phyloP scores from a whole-genome alignment of 1,284 basidiomycete genomes.

The Amylostereum areolatum region DNA sequence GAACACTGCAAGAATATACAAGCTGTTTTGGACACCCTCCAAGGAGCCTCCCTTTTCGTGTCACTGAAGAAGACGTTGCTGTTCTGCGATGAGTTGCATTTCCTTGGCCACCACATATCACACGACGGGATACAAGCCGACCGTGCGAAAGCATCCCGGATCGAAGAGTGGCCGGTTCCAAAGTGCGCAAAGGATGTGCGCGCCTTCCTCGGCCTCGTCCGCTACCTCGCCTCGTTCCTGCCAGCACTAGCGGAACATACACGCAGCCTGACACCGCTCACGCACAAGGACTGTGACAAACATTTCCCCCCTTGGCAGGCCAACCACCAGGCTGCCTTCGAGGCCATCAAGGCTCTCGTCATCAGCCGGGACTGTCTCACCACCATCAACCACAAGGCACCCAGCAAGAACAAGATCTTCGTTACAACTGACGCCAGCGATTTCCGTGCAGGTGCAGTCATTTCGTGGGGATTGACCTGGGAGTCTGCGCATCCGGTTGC shows the following conservation, averaged over 20 bases:
- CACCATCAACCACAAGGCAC: background rate
- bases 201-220: slow-evolving; percentile 28
- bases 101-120: slow-evolving; percentile 24
- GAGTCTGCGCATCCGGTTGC: slow-evolving; percentile 13
- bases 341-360: background rate
- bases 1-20: slow-evolving; percentile 24
- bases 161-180: slow-evolving; percentile 28
- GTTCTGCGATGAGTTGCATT: slow-evolving; percentile 17
- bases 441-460: slow-evolving; percentile 14
- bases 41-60: slow-evolving; percentile 17
- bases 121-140: slow-evolving; percentile 24
- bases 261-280: background rate
- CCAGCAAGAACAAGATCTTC: slow-evolving; percentile 6
- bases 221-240: slow-evolving; percentile 20
- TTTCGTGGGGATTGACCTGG: slow-evolving; percentile 16
- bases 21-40: slow-evolving; percentile 17
- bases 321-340: background rate
- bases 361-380: too few species aligned
- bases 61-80: slow-evolving; percentile 17
- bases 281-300: too few species aligned
- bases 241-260: background rate
- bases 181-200: slow-evolving; percentile 20
- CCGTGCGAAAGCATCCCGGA: slow-evolving; percentile 20
- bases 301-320: too few species aligned
- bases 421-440: slow-evolving; percentile 15